Conservation (phyloP, 2,329 filamentous ascomycete species). For the Verticillium isaacii region DNA sequence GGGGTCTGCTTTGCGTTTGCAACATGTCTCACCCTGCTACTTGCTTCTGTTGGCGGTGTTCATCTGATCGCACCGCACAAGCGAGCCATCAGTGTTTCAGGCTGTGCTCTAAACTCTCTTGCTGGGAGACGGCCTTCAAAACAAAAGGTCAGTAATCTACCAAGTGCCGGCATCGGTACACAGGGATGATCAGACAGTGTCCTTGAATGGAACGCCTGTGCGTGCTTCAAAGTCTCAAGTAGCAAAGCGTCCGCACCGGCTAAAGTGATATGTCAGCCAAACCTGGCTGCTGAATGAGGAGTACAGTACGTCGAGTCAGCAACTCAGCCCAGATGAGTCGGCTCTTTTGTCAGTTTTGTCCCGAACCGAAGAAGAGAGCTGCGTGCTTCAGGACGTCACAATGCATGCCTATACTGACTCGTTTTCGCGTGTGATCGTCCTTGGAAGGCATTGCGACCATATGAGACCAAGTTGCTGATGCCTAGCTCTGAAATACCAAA, state of each 20-base stretch:
- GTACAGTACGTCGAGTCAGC: too few relatives aligned
- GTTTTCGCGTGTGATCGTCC: not conserved
- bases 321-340: too few relatives aligned
- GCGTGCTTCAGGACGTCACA: not conserved
- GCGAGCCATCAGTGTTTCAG: not conserved
- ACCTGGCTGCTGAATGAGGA: too few relatives aligned
- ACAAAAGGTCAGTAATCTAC: not conserved
- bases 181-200: not conserved
- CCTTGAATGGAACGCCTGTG: too few relatives aligned
- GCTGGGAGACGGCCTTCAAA: not conserved
- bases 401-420: not conserved
- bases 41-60: not conserved
- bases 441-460: not conserved
- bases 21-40: not conserved
- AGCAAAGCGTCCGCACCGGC: too few relatives aligned
- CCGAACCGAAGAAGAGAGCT: too few relatives aligned
- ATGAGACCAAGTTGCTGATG: not conserved
- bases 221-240: too few relatives aligned
- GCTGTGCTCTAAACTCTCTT: not conserved
- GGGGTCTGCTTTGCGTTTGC: not conserved
- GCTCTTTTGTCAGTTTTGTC: too few relatives aligned
- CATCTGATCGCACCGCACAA: not conserved
- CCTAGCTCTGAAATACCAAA: too few relatives aligned
- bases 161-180: not conserved
- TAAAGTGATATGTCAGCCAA: too few relatives aligned